These are phyloP conservation scores for Pyrrhoderma noxium DNA, from an alignment of 1,284 basidiomycete genomes.

Conservation along the genomic window DNA sequence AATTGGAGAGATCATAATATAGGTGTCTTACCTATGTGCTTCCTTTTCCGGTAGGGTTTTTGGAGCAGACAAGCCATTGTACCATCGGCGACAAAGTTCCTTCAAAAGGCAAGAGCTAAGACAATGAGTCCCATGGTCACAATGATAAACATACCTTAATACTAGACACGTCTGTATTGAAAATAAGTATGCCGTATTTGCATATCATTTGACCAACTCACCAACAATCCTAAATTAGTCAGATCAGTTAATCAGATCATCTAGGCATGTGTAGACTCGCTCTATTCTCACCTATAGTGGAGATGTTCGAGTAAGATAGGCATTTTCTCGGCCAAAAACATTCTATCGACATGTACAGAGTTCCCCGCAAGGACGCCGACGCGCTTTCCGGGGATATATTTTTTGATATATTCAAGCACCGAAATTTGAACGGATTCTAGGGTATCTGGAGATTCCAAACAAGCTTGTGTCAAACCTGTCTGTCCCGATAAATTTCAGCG, in stretches of 20 bases:
- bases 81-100: conserved; percentile 75
- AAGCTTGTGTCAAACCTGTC: conserved; percentile 69
- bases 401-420: conserved; percentile 64
- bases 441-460: conserved; percentile 53
- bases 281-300: conserved; percentile 59
- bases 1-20: not conserved
- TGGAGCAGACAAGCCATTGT: conserved; percentile 30
- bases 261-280: too few species aligned
- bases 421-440: conserved; percentile 46
- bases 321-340: conserved; percentile 70
- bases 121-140: not conserved
- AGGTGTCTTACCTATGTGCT: conserved; percentile 39
- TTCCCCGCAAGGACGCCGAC: conserved; percentile 71
- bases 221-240: conserved; percentile 58
- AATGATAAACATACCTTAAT: conserved; percentile 50
- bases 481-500: conserved; percentile 25
- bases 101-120: conserved; percentile 26
- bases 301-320: conserved; percentile 67
- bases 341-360: conserved; percentile 72
- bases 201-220: conserved; percentile 26
- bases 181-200: too few species aligned
- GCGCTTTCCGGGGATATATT: conserved; percentile 58
- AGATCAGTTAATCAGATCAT: too few species aligned
- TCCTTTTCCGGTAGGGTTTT: conserved; percentile 30
- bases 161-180: conserved; percentile 60